Conservation (phyloP, 2,329 filamentous ascomycete genomes). For the Pestalotiopsis sp. region DNA sequence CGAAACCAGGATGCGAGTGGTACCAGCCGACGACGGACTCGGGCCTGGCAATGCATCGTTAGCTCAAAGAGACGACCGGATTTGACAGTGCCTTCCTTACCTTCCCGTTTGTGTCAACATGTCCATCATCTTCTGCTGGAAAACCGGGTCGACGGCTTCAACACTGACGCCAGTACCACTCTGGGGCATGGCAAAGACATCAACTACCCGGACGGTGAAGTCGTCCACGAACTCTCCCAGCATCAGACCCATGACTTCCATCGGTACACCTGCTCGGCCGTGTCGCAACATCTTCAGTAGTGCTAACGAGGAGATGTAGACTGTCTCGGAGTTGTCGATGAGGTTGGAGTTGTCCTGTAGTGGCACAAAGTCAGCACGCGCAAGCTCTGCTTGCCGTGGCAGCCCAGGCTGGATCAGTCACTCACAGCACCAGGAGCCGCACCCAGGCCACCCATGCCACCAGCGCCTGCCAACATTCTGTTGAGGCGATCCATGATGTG, state of each 20-base stretch:
- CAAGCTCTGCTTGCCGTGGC: no score
- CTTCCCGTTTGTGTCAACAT: conserved; percentile 97
- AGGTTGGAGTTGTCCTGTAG: conserved; percentile 81
- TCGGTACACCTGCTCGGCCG: conserved; percentile 93
- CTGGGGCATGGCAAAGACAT: conserved; percentile 99
- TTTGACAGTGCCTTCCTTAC: conserved; percentile 46
- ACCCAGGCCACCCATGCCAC: conserved; percentile 66
- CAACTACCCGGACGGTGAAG: conserved; percentile 96
- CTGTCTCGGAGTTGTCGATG: conserved; percentile 98
- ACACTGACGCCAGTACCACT: conserved; percentile 98
- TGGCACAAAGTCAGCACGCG: neutral
- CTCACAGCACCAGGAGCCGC: conserved; percentile 62
- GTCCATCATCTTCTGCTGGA: conserved; percentile 99
- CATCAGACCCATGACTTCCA: conserved; percentile 99
- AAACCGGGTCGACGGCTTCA: conserved; percentile 96
- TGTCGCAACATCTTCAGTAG: conserved; percentile 98
- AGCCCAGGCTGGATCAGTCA: conserved; percentile 11
- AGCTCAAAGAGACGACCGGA: neutral
- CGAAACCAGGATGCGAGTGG: conserved; percentile 98
- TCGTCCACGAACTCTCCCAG: conserved; percentile 98
- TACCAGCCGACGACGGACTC: conserved; percentile 99
- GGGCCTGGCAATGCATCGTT: conserved; percentile 55
- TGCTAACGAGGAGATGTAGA: conserved; percentile 97
- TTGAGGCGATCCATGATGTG: conserved; percentile 82
- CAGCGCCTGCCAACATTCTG: conserved; percentile 75